Evolutionary conservation across 2,329 filamentous ascomycete species (phyloP).

Genomic region (Parascedosporium putredinis): DNA sequence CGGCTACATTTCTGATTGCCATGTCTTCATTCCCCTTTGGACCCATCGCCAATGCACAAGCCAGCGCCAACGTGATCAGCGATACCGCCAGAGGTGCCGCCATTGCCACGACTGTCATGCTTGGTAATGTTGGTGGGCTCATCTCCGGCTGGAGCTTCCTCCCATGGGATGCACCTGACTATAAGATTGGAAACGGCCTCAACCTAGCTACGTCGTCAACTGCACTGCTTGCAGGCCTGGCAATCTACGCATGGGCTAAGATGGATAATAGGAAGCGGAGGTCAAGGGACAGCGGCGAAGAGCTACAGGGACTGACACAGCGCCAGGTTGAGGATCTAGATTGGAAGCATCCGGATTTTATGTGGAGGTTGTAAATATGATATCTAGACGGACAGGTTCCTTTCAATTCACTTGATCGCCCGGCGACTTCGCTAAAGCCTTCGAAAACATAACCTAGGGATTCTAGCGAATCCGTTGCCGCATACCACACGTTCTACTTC

Average conservation of each 20-base stretch:
- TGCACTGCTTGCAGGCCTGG: constrained; percentile 38
- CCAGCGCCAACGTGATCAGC: constrained; percentile 59
- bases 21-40: constrained; percentile 53
- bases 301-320: constrained; percentile 37
- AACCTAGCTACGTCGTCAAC: constrained; percentile 45
- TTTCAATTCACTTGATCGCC: too few species aligned
- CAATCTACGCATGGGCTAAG: constrained; percentile 49
- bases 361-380: constrained; percentile 34
- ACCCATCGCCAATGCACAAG: constrained; percentile 55
- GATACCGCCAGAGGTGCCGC: constrained; percentile 59
- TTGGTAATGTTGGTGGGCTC: constrained; percentile 62
- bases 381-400: too few species aligned
- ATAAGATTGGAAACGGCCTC: constrained; percentile 60
- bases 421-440: too few species aligned
- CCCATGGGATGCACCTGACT: constrained; percentile 52
- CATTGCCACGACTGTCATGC: constrained; percentile 58
- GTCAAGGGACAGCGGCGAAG: constrained; percentile 19
- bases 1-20: constrained; percentile 59
- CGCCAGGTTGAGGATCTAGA: constrained; percentile 44
- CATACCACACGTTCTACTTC: too few species aligned
- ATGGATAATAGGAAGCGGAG: constrained; percentile 42
- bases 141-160: constrained; percentile 57
- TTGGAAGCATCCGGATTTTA: constrained; percentile 50
- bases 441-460: too few species aligned
- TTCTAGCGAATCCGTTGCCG: too few species aligned